Evolutionary conservation across 1,139 yeast genomes (phyloP), one percentile per base, ranked within the genome.

Genomic region (Suhomyces choctaworum): DNA sequence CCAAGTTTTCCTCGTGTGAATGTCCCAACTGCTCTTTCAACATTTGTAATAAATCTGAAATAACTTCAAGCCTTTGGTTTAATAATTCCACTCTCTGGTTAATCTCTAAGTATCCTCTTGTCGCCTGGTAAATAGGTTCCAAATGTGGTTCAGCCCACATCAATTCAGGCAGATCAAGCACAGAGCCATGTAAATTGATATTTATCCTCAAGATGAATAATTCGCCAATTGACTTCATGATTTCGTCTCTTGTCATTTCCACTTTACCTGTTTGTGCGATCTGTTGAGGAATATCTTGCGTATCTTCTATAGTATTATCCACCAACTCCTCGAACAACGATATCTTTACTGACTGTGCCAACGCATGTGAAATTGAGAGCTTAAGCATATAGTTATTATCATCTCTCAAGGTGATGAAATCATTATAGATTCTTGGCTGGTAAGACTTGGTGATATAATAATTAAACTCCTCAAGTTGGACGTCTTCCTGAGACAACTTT

Each of bases 121-220:
- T 87, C 0, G 97, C 97, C 58, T 89, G 97, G 60, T 92, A 92
- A 37, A 90, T 89, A 1, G 98, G 98, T 57, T 92, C 97, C 41
- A 92, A 68, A 52, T 90, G 96, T 1, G 98, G 98, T 55, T 92
- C 97, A 0, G 96, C 82, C 98, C 98, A 92, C 96, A 92, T 89
- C 40, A 92, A 76, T 58, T 92, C 97, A 0, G 98, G 98, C 1
- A 96, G 86, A 57, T 92, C 98, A 44, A 92, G 66, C 15, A 92
- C 94, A 2, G 97, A 88, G 1, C 97, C 97, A 62, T 92, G 97
- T 43, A 92, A 68, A 54, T 92, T 92, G 47, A 89, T 87, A 58
- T 85, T 88, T 40, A 92, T 92, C 41, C 98, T 70, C 46, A 92
- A 67, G 40, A 92, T 92, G 59, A 92, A 92, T 44, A 92, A 72